These are phyloP conservation scores for Raphanus sativus DNA, from an alignment of 345 rosid genomes.

Conservation along the genomic window DNA sequence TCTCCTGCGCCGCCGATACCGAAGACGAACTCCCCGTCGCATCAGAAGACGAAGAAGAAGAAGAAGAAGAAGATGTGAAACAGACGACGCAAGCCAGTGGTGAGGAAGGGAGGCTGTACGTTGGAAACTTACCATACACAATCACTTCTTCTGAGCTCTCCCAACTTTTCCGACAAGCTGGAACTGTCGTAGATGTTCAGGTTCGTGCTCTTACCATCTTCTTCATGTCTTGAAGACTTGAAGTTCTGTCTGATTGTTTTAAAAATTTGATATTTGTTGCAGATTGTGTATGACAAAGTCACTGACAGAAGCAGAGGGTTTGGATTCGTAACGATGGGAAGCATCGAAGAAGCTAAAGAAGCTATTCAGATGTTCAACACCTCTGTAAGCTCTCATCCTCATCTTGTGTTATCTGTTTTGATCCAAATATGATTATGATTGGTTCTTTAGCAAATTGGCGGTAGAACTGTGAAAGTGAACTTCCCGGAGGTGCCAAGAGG, in stretches of 20 bases:
- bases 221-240: not conserved
- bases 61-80: conserved; percentile 34
- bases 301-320: conserved; percentile 98
- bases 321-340: conserved; percentile 80
- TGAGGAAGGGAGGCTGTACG: conserved; percentile 69
- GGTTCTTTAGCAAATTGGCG: conserved; percentile 73
- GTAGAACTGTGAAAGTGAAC: conserved; percentile 81
- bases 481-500: conserved; percentile 95
- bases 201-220: conserved; percentile 34
- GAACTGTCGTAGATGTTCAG: conserved; percentile 68
- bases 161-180: conserved; percentile 70
- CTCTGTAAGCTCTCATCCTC: conserved; percentile 60
- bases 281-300: conserved; percentile 80
- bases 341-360: conserved; percentile 71
- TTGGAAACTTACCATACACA: conserved; percentile 80
- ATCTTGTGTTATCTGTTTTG: not conserved
- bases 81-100: conserved; percentile 35
- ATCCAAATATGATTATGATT: conserved; percentile 3
- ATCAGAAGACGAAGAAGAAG: conserved; percentile 32
- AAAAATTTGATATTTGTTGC: not conserved
- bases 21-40: conserved; percentile 16
- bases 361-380: conserved; percentile 75
- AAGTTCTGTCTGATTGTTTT: not conserved
- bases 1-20: conserved; percentile 43
- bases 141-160: conserved; percentile 63